These are phyloP conservation scores for Canavalia ensiformis DNA, from an alignment of 306 rosid genomes.

Conservation along the genomic window DNA sequence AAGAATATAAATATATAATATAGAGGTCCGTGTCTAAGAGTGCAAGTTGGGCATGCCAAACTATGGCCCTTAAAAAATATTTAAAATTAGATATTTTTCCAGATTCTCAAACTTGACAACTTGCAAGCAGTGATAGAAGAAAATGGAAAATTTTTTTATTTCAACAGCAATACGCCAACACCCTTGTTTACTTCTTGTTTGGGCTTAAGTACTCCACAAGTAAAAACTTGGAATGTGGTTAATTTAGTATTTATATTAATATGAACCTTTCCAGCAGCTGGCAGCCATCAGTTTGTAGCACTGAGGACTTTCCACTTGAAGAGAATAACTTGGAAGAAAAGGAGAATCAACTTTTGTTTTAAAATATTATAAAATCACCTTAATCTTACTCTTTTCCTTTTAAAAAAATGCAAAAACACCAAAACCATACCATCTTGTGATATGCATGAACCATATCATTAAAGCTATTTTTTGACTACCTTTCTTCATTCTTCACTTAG, in stretches of 20 bases:
- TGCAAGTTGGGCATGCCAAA: slow-evolving; percentile 59
- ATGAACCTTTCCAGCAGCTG: slow-evolving; percentile 39
- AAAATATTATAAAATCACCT: slow-evolving; percentile 21
- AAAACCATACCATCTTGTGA: slow-evolving; percentile 31
- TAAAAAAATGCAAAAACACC: slow-evolving; percentile 34
- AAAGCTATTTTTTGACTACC: slow-evolving; percentile 54
- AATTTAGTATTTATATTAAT: slow-evolving; percentile 12
- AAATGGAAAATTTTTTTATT: not conserved
- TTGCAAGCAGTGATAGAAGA: slow-evolving; percentile 36
- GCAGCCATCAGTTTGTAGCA: slow-evolving; percentile 41
- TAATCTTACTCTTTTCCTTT: slow-evolving; percentile 25
- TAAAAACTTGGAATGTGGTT: slow-evolving; percentile 25
- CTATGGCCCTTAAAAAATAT: slow-evolving; percentile 44
- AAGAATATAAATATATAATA: slow-evolving; percentile 37
- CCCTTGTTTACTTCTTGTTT: slow-evolving; percentile 36
- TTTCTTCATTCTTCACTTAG: slow-evolving; percentile 45
- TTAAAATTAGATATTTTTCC: slow-evolving; percentile 28
- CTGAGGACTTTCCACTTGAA: slow-evolving; percentile 30
- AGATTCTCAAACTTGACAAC: slow-evolving; percentile 65
- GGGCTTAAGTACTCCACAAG: slow-evolving; percentile 6
- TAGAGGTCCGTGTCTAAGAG: slow-evolving; percentile 34
- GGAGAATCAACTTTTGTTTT: slow-evolving; percentile 39
- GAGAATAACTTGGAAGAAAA: slow-evolving; percentile 48
- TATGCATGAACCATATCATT: slow-evolving; percentile 58
- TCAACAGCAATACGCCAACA: not conserved